Percentiles rank a stretch among this genome's conserved stretches.
Evolutionary conservation across 257 asterid genomes (phyloP).

Genomic region (Cordia subcordata): DNA sequence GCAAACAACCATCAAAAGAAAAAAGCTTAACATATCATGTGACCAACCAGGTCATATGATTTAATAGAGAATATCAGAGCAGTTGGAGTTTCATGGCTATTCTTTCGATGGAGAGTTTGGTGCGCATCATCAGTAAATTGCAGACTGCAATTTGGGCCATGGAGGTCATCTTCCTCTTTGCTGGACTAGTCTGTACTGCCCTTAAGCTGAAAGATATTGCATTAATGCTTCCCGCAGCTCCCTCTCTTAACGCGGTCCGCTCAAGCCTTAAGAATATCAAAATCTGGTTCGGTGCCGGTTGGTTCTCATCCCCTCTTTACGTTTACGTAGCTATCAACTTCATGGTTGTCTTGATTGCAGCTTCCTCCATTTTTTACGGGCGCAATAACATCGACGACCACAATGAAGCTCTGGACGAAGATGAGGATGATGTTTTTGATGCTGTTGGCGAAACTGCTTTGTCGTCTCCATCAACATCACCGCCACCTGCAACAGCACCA

Average conservation of each 20-base stretch:
- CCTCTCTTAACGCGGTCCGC: constrained; percentile 19
- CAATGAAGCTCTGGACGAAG: neutral
- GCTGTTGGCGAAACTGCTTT: neutral
- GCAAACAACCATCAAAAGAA: neutral
- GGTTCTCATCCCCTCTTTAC: constrained; percentile 40
- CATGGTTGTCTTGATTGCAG: constrained; percentile 37
- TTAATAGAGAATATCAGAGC: no score
- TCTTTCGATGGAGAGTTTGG: constrained; percentile 25
- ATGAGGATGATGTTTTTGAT: constrained; percentile 5
- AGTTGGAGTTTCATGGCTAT: constrained; percentile 33
- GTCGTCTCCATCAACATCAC: constrained; percentile 8
- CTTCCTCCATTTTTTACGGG: constrained; percentile 33
- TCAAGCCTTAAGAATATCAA: constrained; percentile 24
- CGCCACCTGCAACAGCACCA: constrained; percentile 6
- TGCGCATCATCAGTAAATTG: constrained; percentile 27
- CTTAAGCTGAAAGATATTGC: constrained; percentile 34
- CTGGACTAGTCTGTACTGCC: constrained; percentile 33
- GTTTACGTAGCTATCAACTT: constrained; percentile 41
- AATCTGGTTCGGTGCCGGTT: constrained; percentile 21
- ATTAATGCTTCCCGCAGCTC: constrained; percentile 13
- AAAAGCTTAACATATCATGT: neutral
- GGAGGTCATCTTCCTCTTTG: constrained; percentile 42
- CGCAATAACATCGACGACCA: constrained; percentile 7
- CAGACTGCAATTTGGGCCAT: constrained; percentile 24
- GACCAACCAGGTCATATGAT: no score